Base-by-base conservation (phyloP, 257 asterid genomes). In the Prunella vulgaris region DNA sequence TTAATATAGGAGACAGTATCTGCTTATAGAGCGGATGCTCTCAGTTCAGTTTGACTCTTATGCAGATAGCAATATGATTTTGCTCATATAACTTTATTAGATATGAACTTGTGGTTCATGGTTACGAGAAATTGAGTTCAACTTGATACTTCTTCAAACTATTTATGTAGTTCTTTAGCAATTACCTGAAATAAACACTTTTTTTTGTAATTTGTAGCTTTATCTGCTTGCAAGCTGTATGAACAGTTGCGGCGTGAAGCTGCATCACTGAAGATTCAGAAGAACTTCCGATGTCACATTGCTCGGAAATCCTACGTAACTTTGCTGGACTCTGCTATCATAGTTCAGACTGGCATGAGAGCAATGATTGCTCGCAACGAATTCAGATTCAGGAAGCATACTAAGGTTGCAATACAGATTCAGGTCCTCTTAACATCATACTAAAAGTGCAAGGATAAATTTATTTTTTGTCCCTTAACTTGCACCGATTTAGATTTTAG, bases 311-410 rank as follows among this genome's bases (percentile, higher is more conserved):
- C 93, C 70, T 91, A 89, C 85, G 68, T 74, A 49, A 73, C 78
- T 15, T 74, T 91, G 89, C 84, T 69, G 74, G 62, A 76, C 70
- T 91, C 95, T 65, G 84, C 96, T 60, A 74, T 85, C 67, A 76
- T 76, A 46, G 57, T 94, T 77, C 99, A 94, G 89, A 86, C 90
- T 68, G 97, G 99, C 74, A 89, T 91, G 97, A 87, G 97, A 83
- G 92, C 95, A 24, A 84, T 91, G 95, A 82, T 84, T 75, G 90
- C 93, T 70, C 90, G 96, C 48, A 77, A 78, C 75, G 97, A 91
- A 76, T 90, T 84, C 75, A 89, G 96, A 82, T 84, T 77, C 79
- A 85, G 89, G 81, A 91, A 88, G 79, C 97, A 91, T 73, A 87
- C 97, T 35, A 89, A 86, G 83, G 99, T 97, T 76, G 87, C 96